Conservation (phyloP, 306 rosid genomes). For the Trifolium pratense region DNA sequence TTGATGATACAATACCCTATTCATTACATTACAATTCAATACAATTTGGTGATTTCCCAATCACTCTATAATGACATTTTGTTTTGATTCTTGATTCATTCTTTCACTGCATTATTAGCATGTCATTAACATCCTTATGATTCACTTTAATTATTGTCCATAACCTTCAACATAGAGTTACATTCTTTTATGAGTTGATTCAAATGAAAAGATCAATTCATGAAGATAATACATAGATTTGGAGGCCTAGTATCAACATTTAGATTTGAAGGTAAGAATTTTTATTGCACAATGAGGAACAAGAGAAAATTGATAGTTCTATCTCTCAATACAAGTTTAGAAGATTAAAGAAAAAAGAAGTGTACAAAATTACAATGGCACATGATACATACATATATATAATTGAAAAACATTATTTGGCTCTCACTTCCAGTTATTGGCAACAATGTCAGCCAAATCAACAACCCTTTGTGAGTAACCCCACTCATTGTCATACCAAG, state of each 20-base stretch:
- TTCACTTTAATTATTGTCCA: no score
- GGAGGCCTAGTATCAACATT: background rate
- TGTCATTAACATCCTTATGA: no score
- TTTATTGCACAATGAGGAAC: slow-evolving; percentile 50
- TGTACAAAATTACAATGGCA: slow-evolving; percentile 45
- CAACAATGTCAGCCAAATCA: slow-evolving; percentile 97
- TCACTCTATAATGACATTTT: no score
- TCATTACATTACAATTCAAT: no score
- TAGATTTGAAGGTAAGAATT: slow-evolving; percentile 36
- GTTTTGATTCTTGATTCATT: no score
- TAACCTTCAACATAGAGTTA: no score
- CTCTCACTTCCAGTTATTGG: slow-evolving; percentile 84
- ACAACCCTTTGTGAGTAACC: slow-evolving; percentile 99
- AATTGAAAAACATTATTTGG: slow-evolving; percentile 9
- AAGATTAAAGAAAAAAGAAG: slow-evolving; percentile 34
- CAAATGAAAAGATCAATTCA: background rate
- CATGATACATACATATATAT: slow-evolving; percentile 19
- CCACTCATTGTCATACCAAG: slow-evolving; percentile 99
- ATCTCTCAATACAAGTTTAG: slow-evolving; percentile 55
- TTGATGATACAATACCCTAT: no score
- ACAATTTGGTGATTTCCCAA: no score
- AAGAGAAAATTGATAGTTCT: slow-evolving; percentile 53
- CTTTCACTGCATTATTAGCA: no score
- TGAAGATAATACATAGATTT: background rate
- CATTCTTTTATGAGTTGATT: no score